Base-by-base conservation (phyloP, 345 rosid genomes). In the Syzygium aromaticum region DNA sequence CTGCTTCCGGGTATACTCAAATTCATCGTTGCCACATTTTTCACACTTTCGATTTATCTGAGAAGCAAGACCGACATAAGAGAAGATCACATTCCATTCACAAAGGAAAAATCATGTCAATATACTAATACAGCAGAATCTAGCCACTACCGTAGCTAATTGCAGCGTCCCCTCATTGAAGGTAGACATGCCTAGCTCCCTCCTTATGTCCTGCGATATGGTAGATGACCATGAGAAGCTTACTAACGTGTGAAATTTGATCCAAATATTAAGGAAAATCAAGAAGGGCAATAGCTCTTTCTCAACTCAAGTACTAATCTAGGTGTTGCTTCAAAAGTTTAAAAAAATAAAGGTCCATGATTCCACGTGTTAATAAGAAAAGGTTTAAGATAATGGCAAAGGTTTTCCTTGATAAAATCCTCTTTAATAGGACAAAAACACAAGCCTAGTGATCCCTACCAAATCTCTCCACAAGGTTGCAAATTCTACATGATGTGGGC, bases 121-220 rank as follows among this genome's bases (percentile, higher is more conserved):
- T 27, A 73, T n/a, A 88, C 54, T 85, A 53, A 56, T n/a, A 10
- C 16, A 63, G 38, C 53, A 52, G 4, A 77, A 38, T 78, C 84
- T 52, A 63, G 51, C 85, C 7, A 83, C 21, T 73, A 90, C 92
- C 88, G 88, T 89, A 63, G 89, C 88, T 77, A 84, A 78, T 53
- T 87, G 77, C 84, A 87, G 86, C 23, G 67, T 86, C 54, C 86
- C 91, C 49, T 87, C 91, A n/a, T 86, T 88, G 40, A 90, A 87
- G 52, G 85, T 85, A 27, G 92, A 91, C 78, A 90, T 89, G 59
- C 94, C 93, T 43, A 91, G 88, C 84, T 91, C 93, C 87, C 93
- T 89, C 84, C 90, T 91, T 77, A 91, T 88, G 46, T 93, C 93
- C 94, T 93, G 91, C 40, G 64, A 38, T 16, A 83, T 8, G 49